Conservation (phyloP, 768 basidiomycete genomes). For the Thelephora aurantiotincta region DNA sequence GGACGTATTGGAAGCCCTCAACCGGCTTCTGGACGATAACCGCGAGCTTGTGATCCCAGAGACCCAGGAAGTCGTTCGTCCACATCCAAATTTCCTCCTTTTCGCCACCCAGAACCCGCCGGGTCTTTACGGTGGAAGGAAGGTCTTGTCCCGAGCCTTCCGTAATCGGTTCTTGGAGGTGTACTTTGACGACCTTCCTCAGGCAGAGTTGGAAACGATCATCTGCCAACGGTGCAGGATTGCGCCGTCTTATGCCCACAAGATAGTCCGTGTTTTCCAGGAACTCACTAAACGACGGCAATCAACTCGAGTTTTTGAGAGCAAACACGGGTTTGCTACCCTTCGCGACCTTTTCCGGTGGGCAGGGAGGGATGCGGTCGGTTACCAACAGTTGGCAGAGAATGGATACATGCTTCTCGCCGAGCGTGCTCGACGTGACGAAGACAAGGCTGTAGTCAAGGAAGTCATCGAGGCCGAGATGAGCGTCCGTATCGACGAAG, state of each 20-base stretch:
- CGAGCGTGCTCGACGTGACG: constrained; percentile 70
- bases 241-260: constrained; percentile 84
- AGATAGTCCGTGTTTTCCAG: constrained; percentile 83
- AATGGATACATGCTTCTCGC: constrained; percentile 97
- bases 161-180: constrained; percentile 96
- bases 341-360: constrained; percentile 95
- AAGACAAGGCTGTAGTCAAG: constrained; percentile 83
- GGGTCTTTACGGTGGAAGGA: constrained; percentile 88
- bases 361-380: constrained; percentile 82
- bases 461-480: constrained; percentile 84
- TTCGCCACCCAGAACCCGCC: constrained; percentile 99
- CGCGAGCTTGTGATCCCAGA: constrained; percentile 92
- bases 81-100: constrained; percentile 93
- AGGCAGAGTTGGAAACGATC: constrained; percentile 85
- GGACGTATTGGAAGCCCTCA: constrained; percentile 94
- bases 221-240: constrained; percentile 87
- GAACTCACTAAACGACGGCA: constrained; percentile 91
- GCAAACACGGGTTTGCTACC: constrained; percentile 93
- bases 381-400: constrained; percentile 86
- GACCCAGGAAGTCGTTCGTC: constrained; percentile 86
- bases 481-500: constrained; percentile 73
- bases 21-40: constrained; percentile 93
- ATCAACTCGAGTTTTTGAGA: constrained; percentile 87
- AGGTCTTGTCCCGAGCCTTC: constrained; percentile 90
- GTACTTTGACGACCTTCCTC: constrained; percentile 94